Evolutionary conservation across 306 rosid species (phyloP).

Genomic region (Citrullus amarus): DNA sequence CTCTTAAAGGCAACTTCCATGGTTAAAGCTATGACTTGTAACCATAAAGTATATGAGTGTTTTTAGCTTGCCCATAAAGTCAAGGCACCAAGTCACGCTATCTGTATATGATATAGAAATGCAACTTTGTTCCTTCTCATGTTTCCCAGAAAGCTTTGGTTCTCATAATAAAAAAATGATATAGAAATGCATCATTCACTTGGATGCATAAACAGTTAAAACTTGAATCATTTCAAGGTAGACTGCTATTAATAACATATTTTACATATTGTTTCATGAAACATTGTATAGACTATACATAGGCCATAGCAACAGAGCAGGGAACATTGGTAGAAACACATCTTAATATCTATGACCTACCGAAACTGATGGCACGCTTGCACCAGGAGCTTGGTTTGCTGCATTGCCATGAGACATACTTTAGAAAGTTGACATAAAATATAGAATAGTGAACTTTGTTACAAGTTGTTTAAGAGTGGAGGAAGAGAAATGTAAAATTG

Average conservation of each 20-base stretch:
- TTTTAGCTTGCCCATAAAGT: neutral
- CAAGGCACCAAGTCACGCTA: neutral
- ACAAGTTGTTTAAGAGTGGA: neutral
- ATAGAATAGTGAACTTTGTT: neutral
- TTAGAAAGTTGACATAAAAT: conserved; percentile 10
- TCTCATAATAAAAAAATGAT: neutral
- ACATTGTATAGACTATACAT: neutral
- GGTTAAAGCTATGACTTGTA: neutral
- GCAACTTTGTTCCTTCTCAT: neutral
- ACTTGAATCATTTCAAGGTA: neutral
- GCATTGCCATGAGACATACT: conserved; percentile 19
- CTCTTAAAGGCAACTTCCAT: neutral
- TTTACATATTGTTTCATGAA: neutral
- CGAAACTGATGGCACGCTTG: conserved; percentile 40
- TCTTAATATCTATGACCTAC: conserved; percentile 23
- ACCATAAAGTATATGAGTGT: neutral
- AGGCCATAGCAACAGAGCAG: neutral
- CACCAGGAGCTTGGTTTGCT: conserved; percentile 67
- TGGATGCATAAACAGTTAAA: neutral
- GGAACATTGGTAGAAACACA: neutral
- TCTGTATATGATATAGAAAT: neutral
- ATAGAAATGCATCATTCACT: neutral
- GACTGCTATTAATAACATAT: neutral
- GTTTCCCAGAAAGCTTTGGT: neutral
- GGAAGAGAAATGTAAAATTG: neutral